Evolutionary conservation across 179 eudicot genomes (phyloP).

Genomic region (Beta lomatogona): DNA sequence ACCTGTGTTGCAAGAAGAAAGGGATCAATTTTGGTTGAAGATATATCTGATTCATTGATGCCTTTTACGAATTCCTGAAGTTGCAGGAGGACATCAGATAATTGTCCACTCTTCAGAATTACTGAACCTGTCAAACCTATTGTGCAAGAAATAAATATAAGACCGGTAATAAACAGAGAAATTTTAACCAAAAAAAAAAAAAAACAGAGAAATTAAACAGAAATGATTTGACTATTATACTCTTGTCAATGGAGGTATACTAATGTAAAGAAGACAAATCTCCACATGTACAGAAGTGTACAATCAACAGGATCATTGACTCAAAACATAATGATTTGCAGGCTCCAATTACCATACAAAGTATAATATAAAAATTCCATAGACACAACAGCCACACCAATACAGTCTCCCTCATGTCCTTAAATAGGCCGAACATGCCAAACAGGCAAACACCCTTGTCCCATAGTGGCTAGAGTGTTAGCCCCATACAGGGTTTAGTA

Average conservation of each 20-base stretch:
- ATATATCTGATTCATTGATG: conserved; percentile 64
- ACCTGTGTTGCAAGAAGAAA: conserved; percentile 88
- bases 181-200: no score
- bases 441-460: conserved; percentile 4
- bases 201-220: neutral
- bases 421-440: neutral
- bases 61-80: conserved; percentile 72
- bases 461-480: neutral
- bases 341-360: neutral
- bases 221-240: neutral
- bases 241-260: neutral
- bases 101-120: conserved; percentile 74
- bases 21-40: conserved; percentile 66
- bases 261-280: neutral
- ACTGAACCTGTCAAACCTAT: conserved; percentile 85
- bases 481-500: neutral
- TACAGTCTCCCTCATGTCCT: neutral
- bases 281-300: neutral
- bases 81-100: conserved; percentile 76
- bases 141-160: conserved; percentile 7
- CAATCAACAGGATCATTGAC: neutral
- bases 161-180: neutral
- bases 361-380: neutral
- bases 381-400: neutral
- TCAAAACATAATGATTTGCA: neutral